phyloP scores from a whole-genome alignment of 371 early-diverging fungal genomes.

The Dichotomocladium elegans region DNA sequence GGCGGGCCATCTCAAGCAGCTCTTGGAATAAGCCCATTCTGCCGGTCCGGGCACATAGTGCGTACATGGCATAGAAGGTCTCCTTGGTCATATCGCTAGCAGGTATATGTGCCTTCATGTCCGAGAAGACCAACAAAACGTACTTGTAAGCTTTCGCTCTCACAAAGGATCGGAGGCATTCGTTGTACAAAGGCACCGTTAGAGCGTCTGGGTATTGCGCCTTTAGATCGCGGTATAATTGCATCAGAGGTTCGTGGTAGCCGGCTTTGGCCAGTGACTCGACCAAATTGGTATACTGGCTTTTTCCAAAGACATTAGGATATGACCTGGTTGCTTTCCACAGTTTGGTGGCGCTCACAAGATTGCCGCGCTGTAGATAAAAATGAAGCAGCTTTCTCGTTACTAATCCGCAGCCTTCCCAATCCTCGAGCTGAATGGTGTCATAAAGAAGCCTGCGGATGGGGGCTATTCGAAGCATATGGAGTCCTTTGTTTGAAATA shows the following conservation, averaged over 20 bases:
- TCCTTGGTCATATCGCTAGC: constrained; percentile 2
- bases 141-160: constrained; percentile 4
- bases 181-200: constrained; percentile 13
- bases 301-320: background rate
- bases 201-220: constrained; percentile 21
- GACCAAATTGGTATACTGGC: background rate
- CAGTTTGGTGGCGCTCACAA: constrained; percentile 14
- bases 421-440: constrained; percentile 16
- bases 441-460: too few relatives aligned
- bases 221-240: constrained; percentile 20
- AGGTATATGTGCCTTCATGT: constrained; percentile 8
- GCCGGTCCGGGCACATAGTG: constrained; percentile 32
- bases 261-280: constrained; percentile 4
- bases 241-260: constrained; percentile 22
- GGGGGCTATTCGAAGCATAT: constrained; percentile 16
- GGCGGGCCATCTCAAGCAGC: constrained; percentile 9
- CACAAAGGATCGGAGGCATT: constrained; percentile 16
- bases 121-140: constrained; percentile 9
- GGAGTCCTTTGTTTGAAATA: constrained; percentile 14
- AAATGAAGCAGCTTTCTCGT: constrained; percentile 13
- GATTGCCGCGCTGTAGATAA: constrained; percentile 15
- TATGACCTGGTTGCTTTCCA: constrained; percentile 10
- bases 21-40: constrained; percentile 18
- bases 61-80: constrained; percentile 12
- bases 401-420: constrained; percentile 2